phyloP scores from a whole-genome alignment of 148 eudicot species.

The Linanthus parryae region DNA sequence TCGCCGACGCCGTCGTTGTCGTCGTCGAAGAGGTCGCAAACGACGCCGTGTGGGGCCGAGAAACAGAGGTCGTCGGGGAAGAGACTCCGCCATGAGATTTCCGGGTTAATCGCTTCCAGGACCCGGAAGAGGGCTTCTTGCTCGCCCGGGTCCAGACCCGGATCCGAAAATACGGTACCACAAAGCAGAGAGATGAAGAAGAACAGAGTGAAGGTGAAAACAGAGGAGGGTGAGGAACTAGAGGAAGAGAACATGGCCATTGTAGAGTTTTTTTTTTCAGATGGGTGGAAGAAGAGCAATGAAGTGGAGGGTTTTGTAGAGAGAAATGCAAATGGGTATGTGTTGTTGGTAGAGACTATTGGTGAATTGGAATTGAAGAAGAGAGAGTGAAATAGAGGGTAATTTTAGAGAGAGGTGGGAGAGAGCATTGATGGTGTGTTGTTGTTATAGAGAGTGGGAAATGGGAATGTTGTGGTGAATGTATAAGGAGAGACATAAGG shows the following conservation, averaged over 20 bases:
- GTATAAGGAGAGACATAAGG: not conserved
- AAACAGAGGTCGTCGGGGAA: slow-evolving; percentile 76
- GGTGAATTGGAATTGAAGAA: too few species aligned
- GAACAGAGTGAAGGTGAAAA: not conserved
- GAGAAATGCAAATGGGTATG: too few species aligned
- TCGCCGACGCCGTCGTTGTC: slow-evolving; percentile 6
- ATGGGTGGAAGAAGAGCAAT: too few species aligned
- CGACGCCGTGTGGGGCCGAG: slow-evolving; percentile 79
- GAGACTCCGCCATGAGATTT: slow-evolving; percentile 50
- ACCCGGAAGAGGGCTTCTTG: slow-evolving; percentile 57
- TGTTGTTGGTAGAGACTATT: too few species aligned
- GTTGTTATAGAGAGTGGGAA: too few species aligned
- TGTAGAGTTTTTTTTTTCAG: too few species aligned
- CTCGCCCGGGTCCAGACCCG: slow-evolving; percentile 17
- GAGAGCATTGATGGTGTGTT: not conserved
- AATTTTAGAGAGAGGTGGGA: too few species aligned
- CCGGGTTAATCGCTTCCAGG: slow-evolving; percentile 62
- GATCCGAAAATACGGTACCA: not conserved
- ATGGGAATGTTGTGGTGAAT: too few species aligned
- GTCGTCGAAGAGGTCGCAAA: slow-evolving; percentile 45
- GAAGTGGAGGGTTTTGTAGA: too few species aligned
- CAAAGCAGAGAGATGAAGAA: not conserved
- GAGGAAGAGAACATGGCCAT: not conserved
- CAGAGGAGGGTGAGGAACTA: not conserved
- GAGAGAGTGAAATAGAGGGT: too few species aligned